Conservation (phyloP, 805 yeast genomes). For the Pichia insulana region DNA sequence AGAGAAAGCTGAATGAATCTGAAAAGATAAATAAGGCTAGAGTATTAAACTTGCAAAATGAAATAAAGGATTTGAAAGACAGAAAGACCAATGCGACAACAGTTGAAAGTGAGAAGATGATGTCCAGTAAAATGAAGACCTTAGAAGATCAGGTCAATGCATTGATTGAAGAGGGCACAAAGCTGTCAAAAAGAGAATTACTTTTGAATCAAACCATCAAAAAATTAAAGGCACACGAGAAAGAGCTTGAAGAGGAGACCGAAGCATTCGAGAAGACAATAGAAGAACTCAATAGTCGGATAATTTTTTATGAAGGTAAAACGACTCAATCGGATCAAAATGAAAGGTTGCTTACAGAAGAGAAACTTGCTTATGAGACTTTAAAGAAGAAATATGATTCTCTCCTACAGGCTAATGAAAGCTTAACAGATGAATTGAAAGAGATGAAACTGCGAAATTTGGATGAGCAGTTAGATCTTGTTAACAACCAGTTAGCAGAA, state of each 20-base stretch:
- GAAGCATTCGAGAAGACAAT: conserved; percentile 22
- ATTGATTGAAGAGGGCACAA: conserved; percentile 68
- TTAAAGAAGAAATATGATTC: conserved; percentile 20
- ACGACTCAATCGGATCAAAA: neutral
- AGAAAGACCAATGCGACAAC: no score
- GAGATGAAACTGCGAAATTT: conserved; percentile 28
- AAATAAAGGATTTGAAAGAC: neutral
- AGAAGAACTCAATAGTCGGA: conserved; percentile 14
- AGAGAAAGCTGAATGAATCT: neutral
- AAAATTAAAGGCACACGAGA: conserved; percentile 42
- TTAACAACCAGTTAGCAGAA: conserved; percentile 28
- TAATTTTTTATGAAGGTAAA: conserved; percentile 6
- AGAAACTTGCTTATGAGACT: conserved; percentile 22
- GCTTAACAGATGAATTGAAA: conserved; percentile 23
- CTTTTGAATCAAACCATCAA: conserved; percentile 59
- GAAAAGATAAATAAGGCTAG: conserved; percentile 3
- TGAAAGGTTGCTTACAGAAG: conserved; percentile 18
- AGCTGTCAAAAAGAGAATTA: conserved; percentile 61
- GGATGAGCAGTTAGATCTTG: conserved; percentile 26
- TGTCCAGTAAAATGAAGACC: conserved; percentile 28
- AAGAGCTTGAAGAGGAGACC: conserved; percentile 28
- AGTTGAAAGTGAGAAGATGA: neutral
- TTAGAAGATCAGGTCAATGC: conserved; percentile 58
- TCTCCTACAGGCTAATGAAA: conserved; percentile 18
- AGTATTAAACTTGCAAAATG: conserved; percentile 1